These are phyloP conservation scores for Ceriops decandra DNA, from an alignment of 345 rosid species.

Conservation along the genomic window DNA sequence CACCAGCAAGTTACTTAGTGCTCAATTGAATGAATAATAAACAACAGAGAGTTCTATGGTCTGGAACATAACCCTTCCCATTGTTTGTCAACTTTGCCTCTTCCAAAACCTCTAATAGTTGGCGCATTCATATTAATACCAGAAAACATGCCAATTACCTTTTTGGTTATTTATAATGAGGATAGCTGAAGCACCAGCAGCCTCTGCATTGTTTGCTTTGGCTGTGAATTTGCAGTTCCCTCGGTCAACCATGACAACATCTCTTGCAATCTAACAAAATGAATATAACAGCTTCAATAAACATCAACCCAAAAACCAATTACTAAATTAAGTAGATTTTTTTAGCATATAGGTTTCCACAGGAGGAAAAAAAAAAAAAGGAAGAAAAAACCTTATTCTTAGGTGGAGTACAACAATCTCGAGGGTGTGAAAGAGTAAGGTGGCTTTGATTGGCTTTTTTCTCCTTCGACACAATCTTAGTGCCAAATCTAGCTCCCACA, in stretches of 20 bases:
- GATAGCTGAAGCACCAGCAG: slow-evolving; percentile 89
- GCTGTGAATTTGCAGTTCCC: slow-evolving; percentile 84
- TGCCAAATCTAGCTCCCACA: slow-evolving; percentile 94
- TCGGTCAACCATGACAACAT: slow-evolving; percentile 85
- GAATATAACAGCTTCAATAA: slow-evolving; percentile 12
- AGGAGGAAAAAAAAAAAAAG: not conserved
- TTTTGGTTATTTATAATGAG: slow-evolving; percentile 85
- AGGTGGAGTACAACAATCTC: slow-evolving; percentile 67
- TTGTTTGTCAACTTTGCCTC: not conserved
- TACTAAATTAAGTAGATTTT: not conserved
- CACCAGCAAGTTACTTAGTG: not conserved
- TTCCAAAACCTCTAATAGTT: not conserved
- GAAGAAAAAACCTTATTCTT: slow-evolving; percentile 59
- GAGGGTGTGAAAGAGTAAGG: slow-evolving; percentile 78
- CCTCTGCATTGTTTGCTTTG: slow-evolving; percentile 84
- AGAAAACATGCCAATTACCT: slow-evolving; percentile 42
- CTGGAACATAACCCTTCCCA: not conserved
- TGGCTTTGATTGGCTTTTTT: slow-evolving; percentile 75
- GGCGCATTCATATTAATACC: not conserved
- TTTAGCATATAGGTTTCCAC: not conserved
- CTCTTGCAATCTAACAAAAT: slow-evolving; percentile 59
- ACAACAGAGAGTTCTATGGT: not conserved
- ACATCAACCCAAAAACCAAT: slow-evolving; percentile 2
- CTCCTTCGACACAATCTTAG: slow-evolving; percentile 80
- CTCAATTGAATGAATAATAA: not conserved